Percentiles rank a stretch among this genome's conserved stretches.
These are phyloP conservation scores for Candida boleticola DNA, from an alignment of 805 yeast genomes.

Conservation along the genomic window DNA sequence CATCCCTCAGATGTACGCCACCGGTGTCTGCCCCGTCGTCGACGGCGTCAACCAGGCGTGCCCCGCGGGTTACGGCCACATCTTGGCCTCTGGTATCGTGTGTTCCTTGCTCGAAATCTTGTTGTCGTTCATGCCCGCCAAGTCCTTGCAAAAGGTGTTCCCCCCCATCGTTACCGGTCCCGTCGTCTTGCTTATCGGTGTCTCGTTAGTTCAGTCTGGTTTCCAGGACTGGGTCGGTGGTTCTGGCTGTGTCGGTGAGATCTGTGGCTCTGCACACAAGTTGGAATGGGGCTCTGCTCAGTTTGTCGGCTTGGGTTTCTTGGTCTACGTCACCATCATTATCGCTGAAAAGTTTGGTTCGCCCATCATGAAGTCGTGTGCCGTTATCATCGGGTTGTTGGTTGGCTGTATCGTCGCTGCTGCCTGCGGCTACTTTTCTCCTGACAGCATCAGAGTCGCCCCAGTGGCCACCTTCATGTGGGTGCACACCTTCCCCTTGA, in stretches of 20 bases:
- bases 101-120: constrained; percentile 75
- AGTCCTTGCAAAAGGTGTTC: constrained; percentile 64
- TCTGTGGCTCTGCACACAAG: constrained; percentile 43
- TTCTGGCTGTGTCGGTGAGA: constrained; percentile 53
- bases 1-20: constrained; percentile 74
- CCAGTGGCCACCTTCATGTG: constrained; percentile 84
- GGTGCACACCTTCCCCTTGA: constrained; percentile 79
- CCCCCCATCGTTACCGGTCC: constrained; percentile 95
- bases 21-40: constrained; percentile 66
- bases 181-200: constrained; percentile 83
- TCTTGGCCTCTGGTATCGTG: constrained; percentile 74
- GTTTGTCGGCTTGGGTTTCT: constrained; percentile 83
- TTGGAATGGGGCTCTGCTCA: constrained; percentile 84
- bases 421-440: constrained; percentile 78
- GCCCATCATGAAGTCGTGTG: constrained; percentile 92
- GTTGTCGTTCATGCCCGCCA: constrained; percentile 77
- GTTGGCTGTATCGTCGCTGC: constrained; percentile 93
- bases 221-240: constrained; percentile 90
- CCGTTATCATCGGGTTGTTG: constrained; percentile 80
- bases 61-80: constrained; percentile 88
- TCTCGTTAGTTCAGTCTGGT: constrained; percentile 65
- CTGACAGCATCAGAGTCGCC: constrained; percentile 57
- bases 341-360: constrained; percentile 85
- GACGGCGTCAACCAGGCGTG: constrained; percentile 74
- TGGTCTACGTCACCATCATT: constrained; percentile 72